Conservation (phyloP, 2,329 filamentous ascomycete species). For the Pseudogymnoascus sp. region DNA sequence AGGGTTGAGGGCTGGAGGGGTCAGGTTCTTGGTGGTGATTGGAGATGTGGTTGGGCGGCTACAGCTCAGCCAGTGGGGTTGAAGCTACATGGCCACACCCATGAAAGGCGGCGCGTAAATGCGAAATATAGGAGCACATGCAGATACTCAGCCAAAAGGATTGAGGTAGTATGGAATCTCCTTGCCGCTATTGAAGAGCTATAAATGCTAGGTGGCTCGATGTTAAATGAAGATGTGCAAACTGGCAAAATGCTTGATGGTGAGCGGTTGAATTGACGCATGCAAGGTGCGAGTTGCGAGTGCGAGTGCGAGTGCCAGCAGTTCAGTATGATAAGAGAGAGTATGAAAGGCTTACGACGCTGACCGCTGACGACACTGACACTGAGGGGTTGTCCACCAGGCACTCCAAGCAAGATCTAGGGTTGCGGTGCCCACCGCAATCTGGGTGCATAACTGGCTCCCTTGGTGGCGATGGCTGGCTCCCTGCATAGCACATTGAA, state of each 20-base stretch:
- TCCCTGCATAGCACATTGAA: not conserved
- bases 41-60: constrained; percentile 8
- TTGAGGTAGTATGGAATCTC: not conserved
- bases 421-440: not conserved
- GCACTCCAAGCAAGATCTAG: not conserved
- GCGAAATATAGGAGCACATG: constrained; percentile 2
- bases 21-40: constrained; percentile 9
- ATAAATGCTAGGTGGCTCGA: not conserved
- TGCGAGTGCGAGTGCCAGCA: not conserved
- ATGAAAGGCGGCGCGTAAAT: constrained; percentile 10
- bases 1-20: constrained; percentile 3
- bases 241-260: not conserved
- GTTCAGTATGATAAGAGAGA: not conserved
- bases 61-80: constrained; percentile 9
- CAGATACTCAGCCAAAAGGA: not conserved
- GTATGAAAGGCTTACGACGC: not conserved
- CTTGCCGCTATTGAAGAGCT: constrained; percentile 1
- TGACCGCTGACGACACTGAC: not conserved
- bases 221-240: not conserved
- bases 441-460: not conserved
- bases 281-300: not conserved
- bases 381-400: not conserved
- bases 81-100: constrained; percentile 5
- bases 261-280: not conserved
- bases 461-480: not conserved